A percentile compares a stretch with the other conserved stretches of the same genome.
These are phyloP conservation scores for Globisporangium ultimum DNA, from an alignment of 352 stramenopile genomes.

Conservation along the genomic window DNA sequence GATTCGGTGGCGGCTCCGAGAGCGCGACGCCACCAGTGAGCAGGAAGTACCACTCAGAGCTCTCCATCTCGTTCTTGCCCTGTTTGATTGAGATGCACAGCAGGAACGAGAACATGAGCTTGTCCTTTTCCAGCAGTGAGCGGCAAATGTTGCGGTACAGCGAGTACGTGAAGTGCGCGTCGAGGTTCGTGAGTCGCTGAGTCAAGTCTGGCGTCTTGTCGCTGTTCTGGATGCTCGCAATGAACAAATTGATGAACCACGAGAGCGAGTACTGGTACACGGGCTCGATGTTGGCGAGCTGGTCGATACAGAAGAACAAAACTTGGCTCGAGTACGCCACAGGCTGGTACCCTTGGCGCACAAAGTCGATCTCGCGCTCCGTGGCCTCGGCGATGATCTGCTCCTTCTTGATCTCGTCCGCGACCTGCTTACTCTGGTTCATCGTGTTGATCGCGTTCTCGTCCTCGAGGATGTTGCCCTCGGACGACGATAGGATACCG, in stretches of 20 bases:
- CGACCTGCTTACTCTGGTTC: conserved; percentile 87
- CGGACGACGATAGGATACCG: conserved; percentile 87
- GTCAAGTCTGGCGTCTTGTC: conserved; percentile 73
- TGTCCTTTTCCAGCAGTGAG: conserved; percentile 92
- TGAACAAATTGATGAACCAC: conserved; percentile 93
- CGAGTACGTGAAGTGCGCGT: conserved; percentile 90
- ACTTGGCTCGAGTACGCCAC: conserved; percentile 90
- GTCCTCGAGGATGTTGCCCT: conserved; percentile 94
- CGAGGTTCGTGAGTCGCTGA: conserved; percentile 76
- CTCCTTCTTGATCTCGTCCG: conserved; percentile 93
- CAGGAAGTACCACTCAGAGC: conserved; percentile 91
- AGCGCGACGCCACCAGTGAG: conserved; percentile 91
- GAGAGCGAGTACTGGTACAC: conserved; percentile 93
- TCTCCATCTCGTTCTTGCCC: conserved; percentile 74
- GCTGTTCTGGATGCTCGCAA: conserved; percentile 85
- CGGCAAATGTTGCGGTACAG: conserved; percentile 92
- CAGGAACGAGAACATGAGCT: conserved; percentile 92
- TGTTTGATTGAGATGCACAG: conserved; percentile 87
- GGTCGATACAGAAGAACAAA: conserved; percentile 94
- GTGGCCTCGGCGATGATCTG: conserved; percentile 89
- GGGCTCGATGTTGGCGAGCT: conserved; percentile 92
- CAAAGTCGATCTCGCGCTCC: conserved; percentile 88
- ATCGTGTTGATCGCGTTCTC: conserved; percentile 92
- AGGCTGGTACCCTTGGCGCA: conserved; percentile 85
- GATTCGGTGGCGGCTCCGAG: conserved; percentile 88